phyloP scores from a whole-genome alignment of 331 rosid genomes.

The Phaseolus coccineus region DNA sequence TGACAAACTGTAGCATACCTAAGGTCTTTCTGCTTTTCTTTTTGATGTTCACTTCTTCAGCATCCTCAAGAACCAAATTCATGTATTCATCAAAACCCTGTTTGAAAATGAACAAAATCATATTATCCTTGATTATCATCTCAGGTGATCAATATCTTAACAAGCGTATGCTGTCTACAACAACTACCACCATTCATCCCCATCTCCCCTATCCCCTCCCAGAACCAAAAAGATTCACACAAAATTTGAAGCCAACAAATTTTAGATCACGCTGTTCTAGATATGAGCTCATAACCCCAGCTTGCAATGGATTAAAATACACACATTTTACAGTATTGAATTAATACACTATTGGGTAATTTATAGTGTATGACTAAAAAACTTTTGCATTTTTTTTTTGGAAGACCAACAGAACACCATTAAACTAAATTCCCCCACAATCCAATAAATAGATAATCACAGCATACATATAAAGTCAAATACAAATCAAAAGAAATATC shows the following conservation, averaged over 20 bases:
- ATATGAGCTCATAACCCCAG: neutral
- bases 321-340: too few relatives aligned
- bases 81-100: slow-evolving; percentile 99
- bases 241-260: neutral
- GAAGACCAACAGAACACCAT: too few relatives aligned
- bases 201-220: neutral
- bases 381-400: too few relatives aligned
- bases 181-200: neutral
- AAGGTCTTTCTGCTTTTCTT: slow-evolving; percentile 83
- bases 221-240: neutral
- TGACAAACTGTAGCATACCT: slow-evolving; percentile 51
- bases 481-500: too few relatives aligned
- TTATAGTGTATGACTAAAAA: too few relatives aligned
- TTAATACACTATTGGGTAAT: too few relatives aligned
- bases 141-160: slow-evolving; percentile 4
- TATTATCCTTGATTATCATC: slow-evolving; percentile 1
- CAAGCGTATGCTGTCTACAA: neutral
- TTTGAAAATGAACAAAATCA: slow-evolving; percentile 17
- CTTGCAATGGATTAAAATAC: too few relatives aligned
- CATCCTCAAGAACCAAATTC: slow-evolving; percentile 96
- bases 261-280: neutral
- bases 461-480: too few relatives aligned
- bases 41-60: slow-evolving; percentile 93
- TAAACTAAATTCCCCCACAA: too few relatives aligned
- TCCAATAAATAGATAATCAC: too few relatives aligned